A percentile compares a stretch with the other conserved stretches of the same genome.
Conservation (phyloP, 2,329 filamentous ascomycete species). For the Colletotrichum higginsianum region DNA sequence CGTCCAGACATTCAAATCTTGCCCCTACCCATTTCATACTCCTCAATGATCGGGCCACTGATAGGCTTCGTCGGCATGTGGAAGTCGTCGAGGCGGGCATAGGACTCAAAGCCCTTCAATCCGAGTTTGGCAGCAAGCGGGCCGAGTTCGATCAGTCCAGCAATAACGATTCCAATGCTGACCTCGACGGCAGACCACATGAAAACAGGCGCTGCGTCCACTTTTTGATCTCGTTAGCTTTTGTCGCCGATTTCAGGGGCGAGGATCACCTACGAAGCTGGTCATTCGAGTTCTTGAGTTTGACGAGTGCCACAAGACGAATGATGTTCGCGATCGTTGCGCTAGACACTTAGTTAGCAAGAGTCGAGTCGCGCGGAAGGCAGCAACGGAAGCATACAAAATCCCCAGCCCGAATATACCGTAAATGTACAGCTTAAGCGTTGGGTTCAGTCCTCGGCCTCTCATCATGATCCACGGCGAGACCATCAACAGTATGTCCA, state of each 20-base stretch:
- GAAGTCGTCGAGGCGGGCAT: not conserved
- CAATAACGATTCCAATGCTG: conserved; percentile 35
- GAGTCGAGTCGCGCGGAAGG: fast-evolving
- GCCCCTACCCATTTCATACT: conserved; percentile 17
- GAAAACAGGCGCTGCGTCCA: conserved; percentile 33
- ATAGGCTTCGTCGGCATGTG: conserved; percentile 3
- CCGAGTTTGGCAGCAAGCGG: conserved; percentile 33
- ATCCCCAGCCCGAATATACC: conserved; percentile 36
- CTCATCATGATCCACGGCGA: conserved; percentile 36
- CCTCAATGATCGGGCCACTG: not conserved
- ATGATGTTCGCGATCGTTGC: conserved; percentile 37
- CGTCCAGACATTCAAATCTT: conserved; percentile 1
- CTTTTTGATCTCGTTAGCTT: not conserved
- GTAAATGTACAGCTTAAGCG: conserved; percentile 28
- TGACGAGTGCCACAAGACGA: conserved; percentile 24
- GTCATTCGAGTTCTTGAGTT: conserved; percentile 9
- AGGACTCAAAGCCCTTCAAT: conserved; percentile 29
- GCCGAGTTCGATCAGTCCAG: conserved; percentile 31
- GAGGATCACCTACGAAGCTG: conserved; percentile 19
- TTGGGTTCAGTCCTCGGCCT: conserved; percentile 19
- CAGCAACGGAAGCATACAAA: not conserved
- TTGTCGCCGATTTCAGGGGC: fast-evolving
- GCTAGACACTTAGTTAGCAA: not conserved
- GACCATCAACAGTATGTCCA: conserved; percentile 22
- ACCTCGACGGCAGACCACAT: conserved; percentile 35